These are phyloP conservation scores for Phytophthora pini DNA, from an alignment of 352 stramenopile species.

Conservation along the genomic window DNA sequence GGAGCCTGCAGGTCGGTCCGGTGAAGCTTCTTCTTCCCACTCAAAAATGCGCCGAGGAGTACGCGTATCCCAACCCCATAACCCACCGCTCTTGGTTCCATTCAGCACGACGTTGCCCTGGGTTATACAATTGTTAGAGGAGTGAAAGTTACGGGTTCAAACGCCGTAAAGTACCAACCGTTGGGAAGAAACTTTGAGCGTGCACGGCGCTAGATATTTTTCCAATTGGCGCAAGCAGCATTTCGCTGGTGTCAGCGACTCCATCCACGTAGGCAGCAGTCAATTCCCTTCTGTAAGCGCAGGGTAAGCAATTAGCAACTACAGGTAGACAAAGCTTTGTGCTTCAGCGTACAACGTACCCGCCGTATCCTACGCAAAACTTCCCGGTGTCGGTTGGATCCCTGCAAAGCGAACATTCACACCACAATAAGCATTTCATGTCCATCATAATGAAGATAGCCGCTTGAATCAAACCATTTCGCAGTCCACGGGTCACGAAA, in stretches of 20 bases:
- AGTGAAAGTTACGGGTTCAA: background rate
- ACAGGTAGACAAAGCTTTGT: background rate
- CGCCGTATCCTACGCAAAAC: constrained; percentile 41
- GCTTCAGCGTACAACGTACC: constrained; percentile 14
- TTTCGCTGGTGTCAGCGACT: constrained; percentile 2
- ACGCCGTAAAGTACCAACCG: constrained; percentile 23
- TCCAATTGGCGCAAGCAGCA: constrained; percentile 34
- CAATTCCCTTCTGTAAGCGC: constrained; percentile 6
- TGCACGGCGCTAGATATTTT: constrained; percentile 47
- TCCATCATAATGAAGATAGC: background rate
- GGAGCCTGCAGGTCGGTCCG: constrained; percentile 12
- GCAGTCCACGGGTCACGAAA: constrained; percentile 42
- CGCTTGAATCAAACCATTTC: constrained; percentile 32
- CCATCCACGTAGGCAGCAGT: constrained; percentile 35
- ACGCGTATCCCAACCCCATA: constrained; percentile 64
- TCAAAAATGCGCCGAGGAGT: constrained; percentile 34
- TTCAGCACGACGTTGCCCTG: constrained; percentile 57
- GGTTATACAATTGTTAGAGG: background rate
- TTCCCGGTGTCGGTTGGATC: constrained; percentile 28
- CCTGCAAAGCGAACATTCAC: constrained; percentile 16
- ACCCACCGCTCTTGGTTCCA: constrained; percentile 49
- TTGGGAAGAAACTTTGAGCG: constrained; percentile 48
- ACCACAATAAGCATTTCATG: too few species aligned
- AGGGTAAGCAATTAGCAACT: too few species aligned
- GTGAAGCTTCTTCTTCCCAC: constrained; percentile 11